A percentile compares a stretch with the other conserved stretches of the same genome.
phyloP scores from a whole-genome alignment of 2,329 filamentous ascomycete species.

The Aspergillus piperis region DNA sequence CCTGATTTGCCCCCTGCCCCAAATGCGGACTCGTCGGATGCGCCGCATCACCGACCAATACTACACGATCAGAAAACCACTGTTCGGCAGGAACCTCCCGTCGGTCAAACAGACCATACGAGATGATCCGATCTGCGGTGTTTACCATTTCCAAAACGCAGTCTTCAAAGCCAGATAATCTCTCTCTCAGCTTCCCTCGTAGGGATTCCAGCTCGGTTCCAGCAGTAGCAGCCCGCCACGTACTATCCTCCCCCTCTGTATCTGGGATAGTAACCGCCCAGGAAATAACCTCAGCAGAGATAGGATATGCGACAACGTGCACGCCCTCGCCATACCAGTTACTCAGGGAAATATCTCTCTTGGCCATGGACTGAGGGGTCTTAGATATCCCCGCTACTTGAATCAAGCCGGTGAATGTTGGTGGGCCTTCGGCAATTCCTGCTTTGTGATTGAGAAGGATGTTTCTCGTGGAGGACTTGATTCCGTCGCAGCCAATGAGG shows the following conservation, averaged over 20 bases:
- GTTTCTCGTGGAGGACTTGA: neutral
- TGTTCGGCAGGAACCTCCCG: neutral
- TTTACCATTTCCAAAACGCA: neutral
- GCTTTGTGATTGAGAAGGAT: neutral
- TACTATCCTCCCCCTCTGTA: neutral
- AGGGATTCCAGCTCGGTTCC: neutral
- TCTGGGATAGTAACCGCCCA: neutral
- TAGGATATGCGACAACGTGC: slow-evolving; percentile 6
- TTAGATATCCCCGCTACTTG: slow-evolving; percentile 4
- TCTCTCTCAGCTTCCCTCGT: neutral
- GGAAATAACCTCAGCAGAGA: neutral
- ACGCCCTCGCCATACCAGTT: slow-evolving; percentile 9
- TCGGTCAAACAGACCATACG: slow-evolving; percentile 7
- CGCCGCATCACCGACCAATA: slow-evolving; percentile 13
- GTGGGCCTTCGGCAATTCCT: neutral
- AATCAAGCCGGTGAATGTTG: neutral
- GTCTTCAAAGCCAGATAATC: neutral
- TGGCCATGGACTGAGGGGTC: no score
- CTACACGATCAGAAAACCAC: neutral
- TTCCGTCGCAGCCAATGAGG: slow-evolving; percentile 9
- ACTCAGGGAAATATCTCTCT: neutral
- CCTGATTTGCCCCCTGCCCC: slow-evolving; percentile 12
- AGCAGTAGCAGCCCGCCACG: neutral
- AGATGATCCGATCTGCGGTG: neutral
- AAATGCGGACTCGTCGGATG: slow-evolving; percentile 12